Percentiles rank a stretch among this genome's conserved stretches.
These are phyloP conservation scores for Trametes sanguinea DNA, from an alignment of 768 basidiomycete genomes.

Conservation along the genomic window DNA sequence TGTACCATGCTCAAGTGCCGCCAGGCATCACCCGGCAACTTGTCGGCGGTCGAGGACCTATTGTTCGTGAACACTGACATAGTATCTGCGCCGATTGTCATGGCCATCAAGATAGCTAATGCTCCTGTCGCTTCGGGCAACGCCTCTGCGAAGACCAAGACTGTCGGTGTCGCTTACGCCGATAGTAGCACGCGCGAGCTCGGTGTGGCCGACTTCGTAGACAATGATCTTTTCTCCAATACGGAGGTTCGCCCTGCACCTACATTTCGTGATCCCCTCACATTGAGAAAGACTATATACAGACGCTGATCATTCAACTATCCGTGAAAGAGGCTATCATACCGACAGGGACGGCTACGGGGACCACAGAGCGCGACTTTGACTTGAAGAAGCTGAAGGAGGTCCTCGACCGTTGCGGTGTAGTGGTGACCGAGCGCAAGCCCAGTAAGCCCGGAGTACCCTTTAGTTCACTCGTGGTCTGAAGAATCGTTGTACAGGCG, in stretches of 20 bases:
- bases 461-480: neutral
- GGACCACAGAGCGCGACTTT: slow-evolving; percentile 78
- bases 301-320: slow-evolving; percentile 95
- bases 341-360: slow-evolving; percentile 68
- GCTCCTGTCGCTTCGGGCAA: slow-evolving; percentile 45
- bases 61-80: slow-evolving; percentile 84
- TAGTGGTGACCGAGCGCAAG: slow-evolving; percentile 89
- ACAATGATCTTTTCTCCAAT: slow-evolving; percentile 95
- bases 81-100: slow-evolving; percentile 80
- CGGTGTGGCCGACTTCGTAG: slow-evolving; percentile 88
- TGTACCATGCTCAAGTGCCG: neutral
- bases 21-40: slow-evolving; percentile 76
- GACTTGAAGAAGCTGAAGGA: slow-evolving; percentile 86
- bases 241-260: slow-evolving; percentile 62
- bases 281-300: neutral
- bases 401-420: slow-evolving; percentile 86
- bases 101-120: slow-evolving; percentile 80
- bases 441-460: slow-evolving; percentile 55
- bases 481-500: slow-evolving; percentile 49
- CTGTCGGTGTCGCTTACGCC: slow-evolving; percentile 87
- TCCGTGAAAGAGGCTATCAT: slow-evolving; percentile 96
- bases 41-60: slow-evolving; percentile 51
- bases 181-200: slow-evolving; percentile 85
- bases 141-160: slow-evolving; percentile 60
- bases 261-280: neutral